Evolutionary conservation across 2,329 filamentous ascomycete genomes (phyloP), one percentile per base, ranked within the genome.

Genomic region (Colletotrichum musae): DNA sequence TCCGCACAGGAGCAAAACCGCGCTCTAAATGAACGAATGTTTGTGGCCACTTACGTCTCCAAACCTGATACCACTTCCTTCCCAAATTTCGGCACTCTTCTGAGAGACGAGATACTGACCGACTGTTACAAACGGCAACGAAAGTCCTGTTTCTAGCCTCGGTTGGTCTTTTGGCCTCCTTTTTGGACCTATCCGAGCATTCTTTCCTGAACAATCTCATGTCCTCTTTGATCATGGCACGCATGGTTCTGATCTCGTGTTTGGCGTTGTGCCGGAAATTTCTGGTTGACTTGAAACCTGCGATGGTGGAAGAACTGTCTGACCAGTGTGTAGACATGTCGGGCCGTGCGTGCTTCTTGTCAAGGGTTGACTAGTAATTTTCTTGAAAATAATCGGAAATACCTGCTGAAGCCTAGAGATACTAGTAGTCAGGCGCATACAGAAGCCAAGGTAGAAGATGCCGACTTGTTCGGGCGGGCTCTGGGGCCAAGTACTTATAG

Each of bases 51-150:
- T 57, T 18, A 43, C 36, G 41, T 57, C 18, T 43, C 18, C 12
- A 43, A 41, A 57, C 15, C 6, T 43, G 10, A 43, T 21, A 57
- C 15, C 32, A 21, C 5, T 18, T 39, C n/a, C 41, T 43, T 9
- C 16, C 16, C 41, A 57, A 36, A 9, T 36, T 57, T 10, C 18
- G 53, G 12, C 53, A 57, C 12, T 43, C 24, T 5, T 43, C 15
- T 24, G 53, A 41, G 36, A 57, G 53, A 24, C 36, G 32, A 12
- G 36, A 57, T 5, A 24, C 32, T 18, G 32, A 24, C 4, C 24
- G 36, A 16, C n/a, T 12, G 53, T 36, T 57, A n/a, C 32, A 57
- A 15, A 57, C 36, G 16, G 53, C 53, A 15, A 57, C 36, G 39
- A 57, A 57, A 3, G 5, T 28, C 13, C 32, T 57, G 12, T 57